Base-by-base conservation (phyloP, 169 alveolate genomes). In the Eimeria praecox region DNA sequence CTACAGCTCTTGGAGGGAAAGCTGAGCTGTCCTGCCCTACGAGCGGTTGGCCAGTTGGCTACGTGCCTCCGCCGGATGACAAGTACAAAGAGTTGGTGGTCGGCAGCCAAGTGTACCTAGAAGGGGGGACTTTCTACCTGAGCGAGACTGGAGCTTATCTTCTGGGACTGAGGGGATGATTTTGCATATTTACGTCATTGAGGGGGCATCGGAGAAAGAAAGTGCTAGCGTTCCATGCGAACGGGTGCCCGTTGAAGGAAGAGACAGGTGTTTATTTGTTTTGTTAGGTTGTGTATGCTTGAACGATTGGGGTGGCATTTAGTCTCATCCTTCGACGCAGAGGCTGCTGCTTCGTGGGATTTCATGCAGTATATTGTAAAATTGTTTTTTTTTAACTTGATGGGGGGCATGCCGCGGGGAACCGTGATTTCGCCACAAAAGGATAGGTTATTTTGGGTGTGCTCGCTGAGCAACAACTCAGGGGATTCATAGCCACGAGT, bases 141-240 rank as follows among this genome's bases (percentile, higher is more conserved):
- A 94, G 94, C 78, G 96, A 94, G 52, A 94, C 96, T n/a, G 96
- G 96, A n/a, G 96, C 96, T 16, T 94, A 94, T 62, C 94, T 94
- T 14, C 54, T 94, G 66, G 96, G 96, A 12, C 88, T 94, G 49
- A 83, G 91, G 3, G 91, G 49, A 49, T 83, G 73, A 83, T 9
- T 54, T 2, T 20, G 42, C 46, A 30, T n/a, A 42, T 22, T 16
- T 1, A n/a, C n/a, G n/a, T n/a, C 62, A 9, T 42, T 38, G 62
- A 44, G 64, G 66, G 64, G 49, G 46, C 4, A 18, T 18, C 18
- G 18, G 33, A 38, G 33, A 73, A 0, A 3, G 83, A 1, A 4
- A 38, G 54, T 8, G 83, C 82, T 49, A 38, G 54, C 6, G 18
- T 38, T 49, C 52, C 54, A 2, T 0, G 52, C 20, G 54, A 35